A percentile compares a stretch with the other conserved stretches of the same genome.
Conservation (phyloP, 768 basidiomycete genomes). For the Suillus ampliporus region DNA sequence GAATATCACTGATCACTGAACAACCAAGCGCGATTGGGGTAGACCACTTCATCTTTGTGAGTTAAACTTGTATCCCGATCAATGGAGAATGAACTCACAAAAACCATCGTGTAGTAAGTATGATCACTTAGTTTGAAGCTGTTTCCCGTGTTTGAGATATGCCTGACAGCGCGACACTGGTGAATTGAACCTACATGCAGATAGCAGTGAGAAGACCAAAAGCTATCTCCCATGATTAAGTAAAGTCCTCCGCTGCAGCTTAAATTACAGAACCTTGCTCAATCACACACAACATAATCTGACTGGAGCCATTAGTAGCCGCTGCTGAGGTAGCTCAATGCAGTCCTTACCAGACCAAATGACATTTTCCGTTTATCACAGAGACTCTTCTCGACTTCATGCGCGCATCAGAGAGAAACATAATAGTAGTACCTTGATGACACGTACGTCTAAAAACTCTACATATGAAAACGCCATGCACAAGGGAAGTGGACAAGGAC, state of each 20-base stretch:
- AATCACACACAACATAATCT: not conserved
- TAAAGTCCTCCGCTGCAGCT: not conserved
- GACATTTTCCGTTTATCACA: not conserved
- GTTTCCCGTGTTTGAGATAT: not conserved
- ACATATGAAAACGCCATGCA: not conserved
- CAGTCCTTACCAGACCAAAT: not conserved
- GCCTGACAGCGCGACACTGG: not conserved
- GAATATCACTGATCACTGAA: slow-evolving; percentile 25
- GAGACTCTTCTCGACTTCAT: slow-evolving; percentile 1
- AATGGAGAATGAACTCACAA: not conserved
- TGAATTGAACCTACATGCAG: not conserved
- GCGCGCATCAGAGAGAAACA: not conserved
- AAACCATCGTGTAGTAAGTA: too few species aligned
- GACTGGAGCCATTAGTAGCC: not conserved
- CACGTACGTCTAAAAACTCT: slow-evolving; percentile 2
- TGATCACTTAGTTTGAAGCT: not conserved
- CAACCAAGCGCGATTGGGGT: slow-evolving; percentile 26
- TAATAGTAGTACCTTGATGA: not conserved
- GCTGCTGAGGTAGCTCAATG: too few species aligned
- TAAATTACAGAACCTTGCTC: slow-evolving; percentile 5
- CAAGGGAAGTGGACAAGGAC: slow-evolving; percentile 3
- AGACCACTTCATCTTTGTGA: slow-evolving; percentile 24
- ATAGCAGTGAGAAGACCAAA: slow-evolving; percentile 1
- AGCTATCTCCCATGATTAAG: not conserved
- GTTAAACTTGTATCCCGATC: not conserved